Base-by-base conservation (phyloP, 2,329 filamentous ascomycete species). In the Rhynchosporium secalis region DNA sequence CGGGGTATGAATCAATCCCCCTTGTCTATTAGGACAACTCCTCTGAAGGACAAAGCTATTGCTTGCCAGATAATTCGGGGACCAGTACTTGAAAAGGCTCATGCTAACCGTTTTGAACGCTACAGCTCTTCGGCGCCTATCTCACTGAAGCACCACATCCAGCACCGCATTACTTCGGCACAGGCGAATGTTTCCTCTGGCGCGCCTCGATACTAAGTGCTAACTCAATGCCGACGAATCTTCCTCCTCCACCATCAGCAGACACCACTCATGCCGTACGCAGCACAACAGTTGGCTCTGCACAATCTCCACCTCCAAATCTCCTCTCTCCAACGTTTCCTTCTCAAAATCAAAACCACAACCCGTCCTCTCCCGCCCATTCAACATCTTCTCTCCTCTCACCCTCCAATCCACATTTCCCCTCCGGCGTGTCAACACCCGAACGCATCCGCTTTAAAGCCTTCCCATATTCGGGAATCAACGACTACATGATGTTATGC, bases 401-500 rank as follows among this genome's bases (percentile, higher is more conserved):
- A 10, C 70, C 71, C 4, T 68, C 68, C 46, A 62, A 64, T 29
- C 61, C 62, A 20, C 63, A 59, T 13, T 64, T 64, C 48, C 41
- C 66, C 20, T 71, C 72, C 7, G 70, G 68, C 4, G 71, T 83
- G 1, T 83, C 81, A 31, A 86, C 86, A 3, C 84, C 86, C 4
- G 90, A 94, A 65, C 83, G 86, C 31, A 91, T 98, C 69, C 87
- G 95, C 26, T 99, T 99, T 83, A 97, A 96, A 77, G 94, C 94
- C 0, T 99, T 98, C 71, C 93, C 94, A 0, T 98, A 97, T 73
- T 96, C 90, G 61, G 95, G 95, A 4, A 85, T 96, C 46, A 98
- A 99, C 75, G 95, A 98, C 76, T 99, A 96, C 75, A 92, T 94
- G 79, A 95, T 98, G 69, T 90, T 96, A 72, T 98, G 94, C 76